These are phyloP conservation scores for Secale cereale DNA, from an alignment of 176 grass and related monocot species.

Conservation along the genomic window DNA sequence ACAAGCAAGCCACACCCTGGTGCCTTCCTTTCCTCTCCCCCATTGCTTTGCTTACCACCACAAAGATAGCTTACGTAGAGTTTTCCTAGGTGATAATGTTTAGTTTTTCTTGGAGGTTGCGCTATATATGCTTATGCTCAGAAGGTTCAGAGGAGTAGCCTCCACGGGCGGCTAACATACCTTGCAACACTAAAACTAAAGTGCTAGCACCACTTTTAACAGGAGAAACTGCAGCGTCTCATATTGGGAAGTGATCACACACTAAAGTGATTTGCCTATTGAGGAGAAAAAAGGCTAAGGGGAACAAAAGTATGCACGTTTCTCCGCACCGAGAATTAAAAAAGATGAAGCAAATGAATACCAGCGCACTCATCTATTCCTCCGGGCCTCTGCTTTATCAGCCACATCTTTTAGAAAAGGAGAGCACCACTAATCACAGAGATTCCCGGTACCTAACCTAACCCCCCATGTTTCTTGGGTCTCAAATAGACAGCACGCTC, in stretches of 20 bases:
- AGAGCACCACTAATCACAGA: constrained; percentile 34
- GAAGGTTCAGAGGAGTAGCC: background rate
- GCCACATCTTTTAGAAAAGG: constrained; percentile 47
- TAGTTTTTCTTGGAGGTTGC: constrained; percentile 17
- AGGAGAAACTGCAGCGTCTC: constrained; percentile 13
- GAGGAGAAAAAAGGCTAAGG: constrained; percentile 44
- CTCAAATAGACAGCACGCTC: background rate
- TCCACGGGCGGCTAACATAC: background rate
- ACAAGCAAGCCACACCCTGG: background rate
- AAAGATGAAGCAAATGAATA: constrained; percentile 28
- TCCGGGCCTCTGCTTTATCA: constrained; percentile 31
- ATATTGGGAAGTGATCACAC: constrained; percentile 17
- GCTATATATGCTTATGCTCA: background rate
- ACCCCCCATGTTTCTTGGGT: constrained; percentile 32
- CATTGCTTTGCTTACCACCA: background rate
- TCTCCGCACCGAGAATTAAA: constrained; percentile 25
- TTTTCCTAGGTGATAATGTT: background rate
- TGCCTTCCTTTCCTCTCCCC: background rate
- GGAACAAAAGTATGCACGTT: background rate
- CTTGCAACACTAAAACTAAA: constrained; percentile 35
- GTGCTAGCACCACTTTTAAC: constrained; percentile 14
- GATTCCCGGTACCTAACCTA: constrained; percentile 50
- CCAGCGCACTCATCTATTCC: constrained; percentile 10
- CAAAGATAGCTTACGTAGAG: background rate
- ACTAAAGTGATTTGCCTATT: constrained; percentile 26